Evolutionary conservation across 2,329 filamentous ascomycete genomes (phyloP).

Genomic region (Aspergillus hortae): DNA sequence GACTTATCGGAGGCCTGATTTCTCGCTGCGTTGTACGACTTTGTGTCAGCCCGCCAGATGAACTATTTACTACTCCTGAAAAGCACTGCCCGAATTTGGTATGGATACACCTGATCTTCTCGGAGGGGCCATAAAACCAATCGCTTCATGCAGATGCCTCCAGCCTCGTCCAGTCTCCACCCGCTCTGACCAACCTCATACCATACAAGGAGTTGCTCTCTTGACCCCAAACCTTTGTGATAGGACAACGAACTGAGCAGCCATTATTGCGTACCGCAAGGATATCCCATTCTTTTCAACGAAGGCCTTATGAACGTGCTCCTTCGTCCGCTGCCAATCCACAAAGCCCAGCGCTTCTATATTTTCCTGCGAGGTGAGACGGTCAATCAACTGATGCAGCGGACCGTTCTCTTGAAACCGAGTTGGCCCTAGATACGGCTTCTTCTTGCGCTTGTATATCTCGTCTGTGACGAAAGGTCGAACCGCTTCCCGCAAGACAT

Average conservation of each 20-base stretch:
- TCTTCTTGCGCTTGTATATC: slow-evolving; percentile 49
- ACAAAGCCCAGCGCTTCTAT: slow-evolving; percentile 42
- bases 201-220: not conserved
- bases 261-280: slow-evolving; percentile 37
- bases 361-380: slow-evolving; percentile 30
- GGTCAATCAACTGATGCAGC: slow-evolving; percentile 28
- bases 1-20: no score
- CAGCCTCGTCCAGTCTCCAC: no score
- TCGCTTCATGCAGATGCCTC: no score
- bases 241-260: slow-evolving; percentile 46
- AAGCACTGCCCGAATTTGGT: no score
- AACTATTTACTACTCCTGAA: no score
- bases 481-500: slow-evolving; percentile 50
- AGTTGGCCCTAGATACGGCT: slow-evolving; percentile 48
- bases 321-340: slow-evolving; percentile 34
- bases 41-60: no score
- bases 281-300: slow-evolving; percentile 29
- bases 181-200: slow-evolving; percentile 64
- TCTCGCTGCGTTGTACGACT: no score
- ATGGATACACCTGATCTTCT: no score
- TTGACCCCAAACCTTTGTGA: slow-evolving; percentile 41
- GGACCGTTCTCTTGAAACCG: slow-evolving; percentile 42
- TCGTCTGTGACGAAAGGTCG: slow-evolving; percentile 52
- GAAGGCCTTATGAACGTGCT: slow-evolving; percentile 39
- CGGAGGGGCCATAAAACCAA: no score